Base-by-base conservation (phyloP, 495 filamentous ascomycete genomes). In the Penicillium antarcticum region DNA sequence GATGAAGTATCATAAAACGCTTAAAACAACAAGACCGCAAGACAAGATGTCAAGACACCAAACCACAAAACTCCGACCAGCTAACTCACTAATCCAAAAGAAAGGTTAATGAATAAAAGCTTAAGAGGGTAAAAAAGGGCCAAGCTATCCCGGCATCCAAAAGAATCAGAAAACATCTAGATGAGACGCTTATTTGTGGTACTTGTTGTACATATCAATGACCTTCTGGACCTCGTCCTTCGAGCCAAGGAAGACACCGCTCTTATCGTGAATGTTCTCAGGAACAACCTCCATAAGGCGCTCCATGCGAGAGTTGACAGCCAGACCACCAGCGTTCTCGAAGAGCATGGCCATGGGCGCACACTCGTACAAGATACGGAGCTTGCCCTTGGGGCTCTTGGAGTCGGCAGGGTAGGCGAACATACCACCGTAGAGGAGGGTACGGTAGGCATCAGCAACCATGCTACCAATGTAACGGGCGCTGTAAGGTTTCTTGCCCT, bases 261-360 rank as follows among this genome's bases (percentile, higher is more conserved):
- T 90, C 60, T 86, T 83, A 75, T 98, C 94, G 66, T 98, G 94
- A 59, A 98, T 98, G 66, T 89, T 81, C 70, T 96, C 87, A 1
- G 94, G 94, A 2, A 91, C 84, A 43, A 97, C 87, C 40, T 88
- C 84, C 48, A 98, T 76, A 85, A 98, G 90, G 33, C 94, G 85
- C 52, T 84, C 72, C 88, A 95, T 94, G 34, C 84, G 82, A 71
- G 87, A 88, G 70, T 96, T 87, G 16, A 98, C 77, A 2, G 94
- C 94, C 70, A 94, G 82, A 40, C 94, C 94, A 56, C 94, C 94
- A 56, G 94, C 94, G 72, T 98, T 96, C 78, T 98, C 94, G 74
- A 98, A 96, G 17, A 98, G 79, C 91, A 97, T 90, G 5, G 95
- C 95, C 94, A 98, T 98, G 14, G 94, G 94, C 2, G 95, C 94